Conservation (phyloP, 371 early-diverging fungal species). For the Basidiobolus meristosporus region DNA sequence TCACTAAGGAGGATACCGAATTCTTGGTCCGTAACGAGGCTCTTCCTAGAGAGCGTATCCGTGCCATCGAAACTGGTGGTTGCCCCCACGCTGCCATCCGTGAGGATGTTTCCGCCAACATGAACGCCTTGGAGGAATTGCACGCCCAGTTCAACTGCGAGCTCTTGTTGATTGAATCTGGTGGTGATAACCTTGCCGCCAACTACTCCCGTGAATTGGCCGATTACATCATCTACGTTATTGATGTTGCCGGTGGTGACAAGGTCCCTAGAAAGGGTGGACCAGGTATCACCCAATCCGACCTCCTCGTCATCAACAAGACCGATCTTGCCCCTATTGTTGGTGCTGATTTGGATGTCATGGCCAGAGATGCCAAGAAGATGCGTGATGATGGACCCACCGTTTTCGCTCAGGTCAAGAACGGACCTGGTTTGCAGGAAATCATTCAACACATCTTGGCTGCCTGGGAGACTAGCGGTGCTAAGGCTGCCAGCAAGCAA, state of each 20-base stretch:
- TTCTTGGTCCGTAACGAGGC: slow-evolving; percentile 76
- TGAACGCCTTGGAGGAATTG: slow-evolving; percentile 74
- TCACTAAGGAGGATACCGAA: slow-evolving; percentile 82
- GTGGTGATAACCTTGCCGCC: slow-evolving; percentile 86
- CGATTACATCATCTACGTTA: slow-evolving; percentile 90
- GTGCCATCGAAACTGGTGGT: slow-evolving; percentile 85
- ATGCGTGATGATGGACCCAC: slow-evolving; percentile 74
- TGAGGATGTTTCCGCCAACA: slow-evolving; percentile 87
- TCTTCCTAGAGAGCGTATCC: slow-evolving; percentile 64
- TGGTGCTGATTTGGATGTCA: slow-evolving; percentile 75
- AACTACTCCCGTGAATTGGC: slow-evolving; percentile 76
- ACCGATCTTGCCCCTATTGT: slow-evolving; percentile 78
- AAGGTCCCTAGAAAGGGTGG: slow-evolving; percentile 80
- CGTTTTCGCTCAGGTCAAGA: slow-evolving; percentile 74
- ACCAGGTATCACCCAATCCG: slow-evolving; percentile 88
- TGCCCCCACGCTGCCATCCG: slow-evolving; percentile 91
- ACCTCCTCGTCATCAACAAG: slow-evolving; percentile 85
- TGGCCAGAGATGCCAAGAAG: slow-evolving; percentile 76
- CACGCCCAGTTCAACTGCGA: slow-evolving; percentile 67
- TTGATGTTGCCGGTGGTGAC: slow-evolving; percentile 91
- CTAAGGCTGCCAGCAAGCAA: slow-evolving; percentile 3
- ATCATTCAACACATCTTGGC: slow-evolving; percentile 62
- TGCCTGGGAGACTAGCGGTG: slow-evolving; percentile 48
- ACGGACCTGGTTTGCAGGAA: slow-evolving; percentile 64
- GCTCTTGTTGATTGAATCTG: slow-evolving; percentile 73